These are phyloP conservation scores for Dendrobium catenatum DNA, from an alignment of 106 monocot genomes.

Conservation along the genomic window DNA sequence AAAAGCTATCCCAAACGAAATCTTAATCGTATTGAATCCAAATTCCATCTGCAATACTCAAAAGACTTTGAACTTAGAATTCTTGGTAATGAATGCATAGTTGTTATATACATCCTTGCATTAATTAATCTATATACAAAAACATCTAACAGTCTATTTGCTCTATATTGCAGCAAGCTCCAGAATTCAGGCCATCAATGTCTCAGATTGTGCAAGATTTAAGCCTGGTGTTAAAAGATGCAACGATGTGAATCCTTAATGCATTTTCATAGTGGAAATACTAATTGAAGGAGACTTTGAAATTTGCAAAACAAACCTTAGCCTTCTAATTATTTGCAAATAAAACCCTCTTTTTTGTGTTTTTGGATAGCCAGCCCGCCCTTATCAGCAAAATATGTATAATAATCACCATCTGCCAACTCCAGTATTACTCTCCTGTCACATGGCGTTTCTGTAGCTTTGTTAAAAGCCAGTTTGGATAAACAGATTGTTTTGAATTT, in stretches of 20 bases:
- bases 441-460: not conserved
- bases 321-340: not conserved
- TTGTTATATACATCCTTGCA: not conserved
- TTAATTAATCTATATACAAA: not conserved
- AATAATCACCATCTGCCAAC: too few species aligned
- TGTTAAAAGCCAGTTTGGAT: not conserved
- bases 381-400: not conserved
- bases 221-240: conserved; percentile 6
- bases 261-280: not conserved
- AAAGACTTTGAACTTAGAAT: too few species aligned
- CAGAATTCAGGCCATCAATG: conserved; percentile 7
- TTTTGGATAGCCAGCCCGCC: not conserved
- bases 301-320: not conserved
- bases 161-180: not conserved
- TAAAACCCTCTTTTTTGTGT: not conserved
- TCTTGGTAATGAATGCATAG: too few species aligned
- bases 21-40: too few species aligned
- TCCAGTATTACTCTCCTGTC: too few species aligned
- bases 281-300: not conserved
- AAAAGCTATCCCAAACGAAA: too few species aligned
- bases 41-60: too few species aligned
- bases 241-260: not conserved
- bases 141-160: not conserved
- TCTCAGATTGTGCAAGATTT: conserved; percentile 9
- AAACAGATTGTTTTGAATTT: not conserved